These are phyloP conservation scores for Vaccinium darrowii DNA, from an alignment of 148 eudicot species.

Conservation along the genomic window DNA sequence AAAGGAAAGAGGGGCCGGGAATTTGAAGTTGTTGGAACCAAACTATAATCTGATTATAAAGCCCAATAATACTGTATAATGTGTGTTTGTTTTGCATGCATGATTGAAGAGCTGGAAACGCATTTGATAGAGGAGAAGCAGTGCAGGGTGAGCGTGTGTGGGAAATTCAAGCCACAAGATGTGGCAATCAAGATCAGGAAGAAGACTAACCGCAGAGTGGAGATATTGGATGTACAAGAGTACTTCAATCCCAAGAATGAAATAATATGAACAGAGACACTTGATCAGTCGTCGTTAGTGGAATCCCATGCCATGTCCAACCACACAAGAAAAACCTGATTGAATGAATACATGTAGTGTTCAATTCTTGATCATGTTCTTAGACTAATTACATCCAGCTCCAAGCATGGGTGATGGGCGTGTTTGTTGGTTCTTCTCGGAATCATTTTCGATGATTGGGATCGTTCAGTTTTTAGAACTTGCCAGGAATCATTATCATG, in stretches of 20 bases:
- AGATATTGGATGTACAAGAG: slow-evolving; percentile 25
- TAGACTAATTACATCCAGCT: too few relatives aligned
- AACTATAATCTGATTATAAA: too few relatives aligned
- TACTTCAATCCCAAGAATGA: slow-evolving; percentile 4
- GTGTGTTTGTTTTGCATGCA: neutral
- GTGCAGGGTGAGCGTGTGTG: slow-evolving; percentile 24
- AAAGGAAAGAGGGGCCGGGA: too few relatives aligned
- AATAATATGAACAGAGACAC: neutral
- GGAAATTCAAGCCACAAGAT: slow-evolving; percentile 35
- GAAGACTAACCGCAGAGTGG: slow-evolving; percentile 37
- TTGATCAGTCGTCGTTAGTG: neutral
- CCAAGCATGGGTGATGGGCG: too few relatives aligned
- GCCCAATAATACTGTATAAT: too few relatives aligned
- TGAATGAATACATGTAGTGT: too few relatives aligned
- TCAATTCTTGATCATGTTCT: too few relatives aligned
- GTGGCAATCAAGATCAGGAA: slow-evolving; percentile 39
- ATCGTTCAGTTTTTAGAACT: too few relatives aligned
- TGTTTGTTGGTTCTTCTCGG: too few relatives aligned
- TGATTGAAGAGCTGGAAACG: slow-evolving; percentile 27
- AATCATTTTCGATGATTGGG: too few relatives aligned
- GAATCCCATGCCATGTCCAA: slow-evolving; percentile 2
- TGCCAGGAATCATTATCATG: too few relatives aligned
- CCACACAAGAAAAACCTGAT: neutral
- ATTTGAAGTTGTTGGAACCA: too few relatives aligned
- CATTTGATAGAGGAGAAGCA: slow-evolving; percentile 27